Percentiles rank a stretch among this genome's conserved stretches.
phyloP scores from a whole-genome alignment of 2,329 filamentous ascomycete genomes.

The Apiospora koreana region DNA sequence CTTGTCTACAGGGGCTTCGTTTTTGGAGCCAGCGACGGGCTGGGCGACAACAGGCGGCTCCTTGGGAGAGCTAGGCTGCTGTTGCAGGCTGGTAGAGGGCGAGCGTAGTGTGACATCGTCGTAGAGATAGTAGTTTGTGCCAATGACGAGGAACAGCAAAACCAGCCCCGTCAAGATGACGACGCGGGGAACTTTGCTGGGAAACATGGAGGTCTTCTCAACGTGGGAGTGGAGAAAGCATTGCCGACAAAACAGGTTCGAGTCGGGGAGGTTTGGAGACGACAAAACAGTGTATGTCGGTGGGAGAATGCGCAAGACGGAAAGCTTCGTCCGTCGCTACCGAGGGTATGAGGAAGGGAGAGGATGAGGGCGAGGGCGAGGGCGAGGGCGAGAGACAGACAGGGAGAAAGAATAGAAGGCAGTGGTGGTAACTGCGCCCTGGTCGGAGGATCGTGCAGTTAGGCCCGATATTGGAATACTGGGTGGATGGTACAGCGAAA shows the following conservation, averaged over 20 bases:
- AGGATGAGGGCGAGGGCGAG: not conserved
- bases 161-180: constrained; percentile 24
- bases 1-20: not conserved
- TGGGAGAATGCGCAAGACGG: not conserved
- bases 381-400: not conserved
- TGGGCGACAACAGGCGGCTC: not conserved
- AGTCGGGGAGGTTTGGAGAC: not conserved
- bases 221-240: constrained; percentile 50
- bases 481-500: not conserved
- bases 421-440: not conserved
- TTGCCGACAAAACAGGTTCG: constrained; percentile 10
- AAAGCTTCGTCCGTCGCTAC: not conserved
- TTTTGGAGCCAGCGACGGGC: not conserved
- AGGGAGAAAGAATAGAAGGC: not conserved
- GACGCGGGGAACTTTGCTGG: constrained; percentile 26
- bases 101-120: constrained; percentile 20
- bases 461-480: not conserved
- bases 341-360: not conserved
- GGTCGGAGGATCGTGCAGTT: not conserved
- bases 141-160: constrained; percentile 26
- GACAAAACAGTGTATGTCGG: not conserved
- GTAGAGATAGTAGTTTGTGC: constrained; percentile 28
- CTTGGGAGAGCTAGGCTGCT: constrained; percentile 12
- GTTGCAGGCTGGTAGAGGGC: not conserved
- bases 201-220: constrained; percentile 34